phyloP scores from a whole-genome alignment of 169 alveolate species.

The Eimeria mitis region DNA sequence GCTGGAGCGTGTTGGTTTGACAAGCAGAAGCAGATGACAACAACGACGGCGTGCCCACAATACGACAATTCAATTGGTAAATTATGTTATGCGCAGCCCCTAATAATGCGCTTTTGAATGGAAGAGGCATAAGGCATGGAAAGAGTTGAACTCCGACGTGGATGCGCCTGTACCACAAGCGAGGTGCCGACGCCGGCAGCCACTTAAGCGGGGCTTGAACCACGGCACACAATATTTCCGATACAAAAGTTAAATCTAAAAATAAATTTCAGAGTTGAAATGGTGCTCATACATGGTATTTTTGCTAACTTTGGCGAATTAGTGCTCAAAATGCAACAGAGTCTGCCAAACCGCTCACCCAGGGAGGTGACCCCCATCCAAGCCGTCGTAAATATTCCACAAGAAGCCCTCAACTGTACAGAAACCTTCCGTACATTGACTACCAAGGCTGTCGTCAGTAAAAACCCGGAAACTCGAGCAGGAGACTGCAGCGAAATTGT shows the following conservation, averaged over 20 bases:
- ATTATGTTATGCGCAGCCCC: neutral
- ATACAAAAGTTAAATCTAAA: too few species aligned
- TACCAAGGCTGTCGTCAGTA: neutral
- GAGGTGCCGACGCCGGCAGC: neutral
- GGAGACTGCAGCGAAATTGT: neutral
- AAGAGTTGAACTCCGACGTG: neutral
- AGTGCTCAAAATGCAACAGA: too few species aligned
- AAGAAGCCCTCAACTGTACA: neutral
- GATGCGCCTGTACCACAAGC: neutral
- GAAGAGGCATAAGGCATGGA: neutral
- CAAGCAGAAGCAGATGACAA: neutral
- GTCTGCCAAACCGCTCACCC: too few species aligned
- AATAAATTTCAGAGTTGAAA: too few species aligned
- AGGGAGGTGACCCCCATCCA: neutral
- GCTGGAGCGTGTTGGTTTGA: neutral
- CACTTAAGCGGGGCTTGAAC: neutral
- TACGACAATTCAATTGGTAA: neutral
- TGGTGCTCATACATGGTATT: too few species aligned
- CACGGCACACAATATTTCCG: too few species aligned
- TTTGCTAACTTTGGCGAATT: too few species aligned
- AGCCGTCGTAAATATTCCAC: neutral
- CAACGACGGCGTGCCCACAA: neutral
- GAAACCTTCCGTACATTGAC: neutral
- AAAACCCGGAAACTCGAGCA: neutral
- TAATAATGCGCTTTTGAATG: neutral